A percentile compares a stretch with the other conserved stretches of the same genome.
These are phyloP conservation scores for Gaeumannomyces sp. DNA, from an alignment of 2,329 filamentous ascomycete genomes.

Conservation along the genomic window DNA sequence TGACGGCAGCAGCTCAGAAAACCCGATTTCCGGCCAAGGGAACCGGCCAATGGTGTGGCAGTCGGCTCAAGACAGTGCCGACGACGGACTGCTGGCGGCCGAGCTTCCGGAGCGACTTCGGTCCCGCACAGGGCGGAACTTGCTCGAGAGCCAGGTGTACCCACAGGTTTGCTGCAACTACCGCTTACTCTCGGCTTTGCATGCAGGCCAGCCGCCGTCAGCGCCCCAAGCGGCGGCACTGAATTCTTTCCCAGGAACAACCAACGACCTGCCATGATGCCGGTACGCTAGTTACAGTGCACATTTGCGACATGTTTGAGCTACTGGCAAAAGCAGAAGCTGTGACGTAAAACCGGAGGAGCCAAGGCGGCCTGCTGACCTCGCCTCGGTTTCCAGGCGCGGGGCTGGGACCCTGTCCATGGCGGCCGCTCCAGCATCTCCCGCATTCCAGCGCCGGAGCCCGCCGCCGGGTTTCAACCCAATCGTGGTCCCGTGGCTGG, in stretches of 20 bases:
- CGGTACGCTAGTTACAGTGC: not conserved
- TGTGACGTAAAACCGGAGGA: slow-evolving; percentile 7
- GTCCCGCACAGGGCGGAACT: not conserved
- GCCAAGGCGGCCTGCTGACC: slow-evolving; percentile 7
- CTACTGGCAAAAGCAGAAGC: not conserved
- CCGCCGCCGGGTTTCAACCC: no score
- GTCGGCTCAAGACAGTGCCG: not conserved
- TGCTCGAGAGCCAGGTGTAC: not conserved
- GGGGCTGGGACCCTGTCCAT: not conserved
- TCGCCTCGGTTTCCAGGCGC: not conserved
- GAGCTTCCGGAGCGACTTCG: no score
- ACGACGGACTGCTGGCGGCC: not conserved
- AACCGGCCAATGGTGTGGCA: not conserved
- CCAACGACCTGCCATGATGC: not conserved
- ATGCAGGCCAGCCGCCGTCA: not conserved
- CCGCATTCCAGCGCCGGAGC: not conserved
- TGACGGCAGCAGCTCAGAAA: not conserved
- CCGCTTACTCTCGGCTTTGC: slow-evolving; percentile 20
- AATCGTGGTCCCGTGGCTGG: not conserved
- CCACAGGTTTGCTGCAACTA: not conserved
- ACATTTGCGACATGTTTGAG: not conserved
- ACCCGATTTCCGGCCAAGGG: not conserved
- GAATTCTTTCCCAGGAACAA: not conserved
- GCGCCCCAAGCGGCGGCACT: no score
- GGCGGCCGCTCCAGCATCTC: not conserved